These are phyloP conservation scores for Neopestalotiopsis sp. DNA, from an alignment of 2,329 filamentous ascomycete genomes.

Conservation along the genomic window DNA sequence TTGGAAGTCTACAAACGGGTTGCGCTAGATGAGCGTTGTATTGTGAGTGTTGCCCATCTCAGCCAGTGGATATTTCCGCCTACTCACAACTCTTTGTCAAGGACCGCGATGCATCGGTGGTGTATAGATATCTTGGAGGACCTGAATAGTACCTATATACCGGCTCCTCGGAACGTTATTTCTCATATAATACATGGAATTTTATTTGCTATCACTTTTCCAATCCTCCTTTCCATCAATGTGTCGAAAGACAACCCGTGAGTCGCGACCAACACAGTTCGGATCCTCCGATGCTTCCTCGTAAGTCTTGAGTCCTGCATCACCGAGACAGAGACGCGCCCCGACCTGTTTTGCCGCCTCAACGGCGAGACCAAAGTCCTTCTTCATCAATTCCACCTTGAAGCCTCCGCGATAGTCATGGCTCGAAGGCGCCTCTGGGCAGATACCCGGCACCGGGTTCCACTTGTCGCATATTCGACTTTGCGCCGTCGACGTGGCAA, in stretches of 20 bases:
- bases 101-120: conserved; percentile 5
- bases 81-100: neutral
- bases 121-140: neutral
- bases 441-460: conserved; percentile 40
- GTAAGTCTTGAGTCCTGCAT: conserved; percentile 56
- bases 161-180: neutral
- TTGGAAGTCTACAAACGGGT: neutral
- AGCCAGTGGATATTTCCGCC: neutral
- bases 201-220: conserved; percentile 26
- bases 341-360: conserved; percentile 60
- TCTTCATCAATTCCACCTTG: conserved; percentile 64
- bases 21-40: conserved; percentile 8
- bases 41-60: conserved; percentile 2
- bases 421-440: conserved; percentile 35
- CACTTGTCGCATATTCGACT: conserved; percentile 38
- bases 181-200: neutral
- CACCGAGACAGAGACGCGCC: conserved; percentile 54
- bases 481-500: conserved; percentile 36
- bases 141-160: neutral
- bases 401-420: conserved; percentile 55
- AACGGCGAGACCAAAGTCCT: conserved; percentile 61
- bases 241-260: conserved; percentile 62
- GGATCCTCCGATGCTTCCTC: conserved; percentile 55
- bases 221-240: conserved; percentile 59
- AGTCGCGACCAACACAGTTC: conserved; percentile 59